Evolutionary conservation across 306 rosid species (phyloP), one percentile per base, ranked within the genome.

Genomic region (Cercis canadensis): DNA sequence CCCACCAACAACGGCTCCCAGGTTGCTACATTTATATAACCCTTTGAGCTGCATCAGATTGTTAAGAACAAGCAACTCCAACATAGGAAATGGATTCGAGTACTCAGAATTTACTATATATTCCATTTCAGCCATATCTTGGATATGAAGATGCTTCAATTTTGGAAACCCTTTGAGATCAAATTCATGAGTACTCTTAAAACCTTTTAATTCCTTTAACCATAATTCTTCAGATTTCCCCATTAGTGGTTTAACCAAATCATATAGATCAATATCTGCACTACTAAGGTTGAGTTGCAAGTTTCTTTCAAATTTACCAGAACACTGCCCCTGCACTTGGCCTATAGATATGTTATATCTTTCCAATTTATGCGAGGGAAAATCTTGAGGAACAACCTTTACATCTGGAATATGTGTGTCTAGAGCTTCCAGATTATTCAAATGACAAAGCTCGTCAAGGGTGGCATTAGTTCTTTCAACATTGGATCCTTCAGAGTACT

Each of bases 271-370:
- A 1, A 4, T 11, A 1, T 9, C 16, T 47, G 0, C 29, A 24
- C 29, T 14, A 0, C 0, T 0, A 9, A 47, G 53, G 0, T 4
- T 47, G 16, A 47, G 8, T 5, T 11, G 13, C 52, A 6, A 5
- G 52, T 12, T 10, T n/a, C 15, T 14, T 46, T 17, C 8, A 3
- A n/a, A 4, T 1, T 4, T 11, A 4, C n/a, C 29, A 3, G 7
- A 0, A 0, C 17, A 0, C 0, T 0, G 0, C 0, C 53, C 0
- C 5, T 2, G 2, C 6, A 46, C 16, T 4, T 24, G 29, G 5
- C 56, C 56, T n/a, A 51, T 51, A 15, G 11, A 17, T 0, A 51
- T 8, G 12, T 19, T 51, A 16, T 51, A 51, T 6, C 56, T 51
- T 16, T n/a, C 12, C 56, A 51, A 51, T 16, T 10, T 5, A 0